phyloP scores from a whole-genome alignment of 2,329 filamentous ascomycete genomes.

The Exophiala calicioides region DNA sequence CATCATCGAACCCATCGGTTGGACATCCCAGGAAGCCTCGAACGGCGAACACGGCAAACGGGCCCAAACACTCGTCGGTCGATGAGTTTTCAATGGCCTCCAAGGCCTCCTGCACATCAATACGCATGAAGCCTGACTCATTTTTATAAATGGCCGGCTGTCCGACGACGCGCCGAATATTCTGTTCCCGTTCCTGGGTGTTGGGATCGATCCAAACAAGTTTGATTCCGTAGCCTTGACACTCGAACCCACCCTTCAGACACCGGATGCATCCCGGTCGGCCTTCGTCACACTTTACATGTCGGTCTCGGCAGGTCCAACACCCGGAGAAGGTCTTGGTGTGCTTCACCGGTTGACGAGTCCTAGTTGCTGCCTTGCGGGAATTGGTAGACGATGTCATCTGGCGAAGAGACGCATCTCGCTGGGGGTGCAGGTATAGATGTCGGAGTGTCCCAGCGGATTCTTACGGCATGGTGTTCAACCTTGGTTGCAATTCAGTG shows the following conservation, averaged over 20 bases:
- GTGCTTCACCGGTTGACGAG: slow-evolving; percentile 24
- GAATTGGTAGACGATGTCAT: slow-evolving; percentile 14
- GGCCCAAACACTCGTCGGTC: slow-evolving; percentile 8
- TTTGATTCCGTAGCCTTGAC: slow-evolving; percentile 33
- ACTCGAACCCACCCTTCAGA: slow-evolving; percentile 34
- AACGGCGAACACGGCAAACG: slow-evolving; percentile 23
- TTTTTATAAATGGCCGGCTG: slow-evolving; percentile 20
- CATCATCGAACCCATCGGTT: no score
- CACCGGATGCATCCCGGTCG: slow-evolving; percentile 33
- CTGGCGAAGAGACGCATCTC: slow-evolving; percentile 10
- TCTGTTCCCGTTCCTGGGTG: slow-evolving; percentile 25
- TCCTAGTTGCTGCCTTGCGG: slow-evolving; percentile 13
- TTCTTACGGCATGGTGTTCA: neutral
- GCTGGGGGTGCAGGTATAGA: neutral
- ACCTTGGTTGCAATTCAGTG: no score
- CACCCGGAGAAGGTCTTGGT: slow-evolving; percentile 27
- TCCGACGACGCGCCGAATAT: slow-evolving; percentile 24
- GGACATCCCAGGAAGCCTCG: no score
- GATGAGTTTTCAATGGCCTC: slow-evolving; percentile 19
- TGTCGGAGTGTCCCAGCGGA: neutral
- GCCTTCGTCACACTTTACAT: slow-evolving; percentile 35
- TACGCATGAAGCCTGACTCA: slow-evolving; percentile 15
- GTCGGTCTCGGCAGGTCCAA: slow-evolving; percentile 25
- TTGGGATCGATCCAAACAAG: slow-evolving; percentile 25
- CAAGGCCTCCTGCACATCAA: slow-evolving; percentile 21